Percentiles rank a stretch among this genome's conserved stretches.
phyloP scores from a whole-genome alignment of 108 stramenopile species.

The Pseudonitzschia delicatissima region DNA sequence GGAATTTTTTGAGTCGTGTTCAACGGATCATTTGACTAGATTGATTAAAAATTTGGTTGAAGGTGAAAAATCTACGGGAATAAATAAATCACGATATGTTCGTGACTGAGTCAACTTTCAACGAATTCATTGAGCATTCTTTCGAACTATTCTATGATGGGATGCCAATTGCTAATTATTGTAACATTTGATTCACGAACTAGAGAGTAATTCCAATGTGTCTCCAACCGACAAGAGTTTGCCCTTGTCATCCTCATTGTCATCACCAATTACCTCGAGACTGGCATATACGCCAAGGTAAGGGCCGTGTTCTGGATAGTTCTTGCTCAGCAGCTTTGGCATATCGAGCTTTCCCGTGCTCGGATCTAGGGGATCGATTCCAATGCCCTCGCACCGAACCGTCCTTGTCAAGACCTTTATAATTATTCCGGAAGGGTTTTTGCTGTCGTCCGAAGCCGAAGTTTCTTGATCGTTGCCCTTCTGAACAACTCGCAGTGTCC shows the following conservation, averaged over 20 bases:
- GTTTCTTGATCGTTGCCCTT: not conserved
- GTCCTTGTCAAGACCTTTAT: conserved; percentile 43
- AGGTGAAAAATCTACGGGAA: too few species aligned
- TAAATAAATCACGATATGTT: too few species aligned
- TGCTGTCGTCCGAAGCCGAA: not conserved
- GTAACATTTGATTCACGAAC: too few species aligned
- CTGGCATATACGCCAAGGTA: conserved; percentile 64
- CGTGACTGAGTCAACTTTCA: too few species aligned
- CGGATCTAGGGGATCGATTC: conserved; percentile 46
- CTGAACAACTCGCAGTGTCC: conserved; percentile 23
- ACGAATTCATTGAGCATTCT: too few species aligned
- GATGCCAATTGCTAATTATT: too few species aligned
- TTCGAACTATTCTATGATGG: too few species aligned
- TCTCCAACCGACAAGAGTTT: conserved; percentile 10
- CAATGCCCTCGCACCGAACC: conserved; percentile 59
- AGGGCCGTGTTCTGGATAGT: conserved; percentile 65
- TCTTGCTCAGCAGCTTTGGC: conserved; percentile 40
- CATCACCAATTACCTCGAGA: not conserved
- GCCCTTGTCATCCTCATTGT: not conserved
- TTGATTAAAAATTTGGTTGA: too few species aligned
- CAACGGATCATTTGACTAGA: too few species aligned
- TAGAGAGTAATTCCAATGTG: too few species aligned
- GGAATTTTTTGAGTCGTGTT: too few species aligned
- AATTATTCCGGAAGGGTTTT: not conserved
- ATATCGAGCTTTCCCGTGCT: conserved; percentile 22